These are phyloP conservation scores for Aegilops umbellulata DNA, from an alignment of 176 grass and related monocot species.

Conservation along the genomic window DNA sequence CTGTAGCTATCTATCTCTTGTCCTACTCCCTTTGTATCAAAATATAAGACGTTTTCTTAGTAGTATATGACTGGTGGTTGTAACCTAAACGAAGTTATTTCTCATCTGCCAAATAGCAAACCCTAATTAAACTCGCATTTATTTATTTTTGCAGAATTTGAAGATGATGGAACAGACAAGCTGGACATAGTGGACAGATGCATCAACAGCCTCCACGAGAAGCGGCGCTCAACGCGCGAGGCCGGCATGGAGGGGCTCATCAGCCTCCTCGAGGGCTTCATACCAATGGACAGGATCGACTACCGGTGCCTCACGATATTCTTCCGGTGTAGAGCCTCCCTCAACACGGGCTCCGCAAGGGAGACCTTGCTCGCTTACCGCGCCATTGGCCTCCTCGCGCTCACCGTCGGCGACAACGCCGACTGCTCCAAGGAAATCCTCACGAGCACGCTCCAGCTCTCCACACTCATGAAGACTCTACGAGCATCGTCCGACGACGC, in stretches of 20 bases:
- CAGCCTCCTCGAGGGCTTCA: no score
- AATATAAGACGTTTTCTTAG: no score
- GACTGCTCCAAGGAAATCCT: not conserved
- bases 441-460: slow-evolving; percentile 7
- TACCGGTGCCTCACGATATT: no score
- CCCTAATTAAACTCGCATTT: not conserved
- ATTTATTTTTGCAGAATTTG: not conserved
- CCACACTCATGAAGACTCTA: not conserved
- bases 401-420: not conserved
- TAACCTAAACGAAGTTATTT: no score
- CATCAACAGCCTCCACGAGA: not conserved
- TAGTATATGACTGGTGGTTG: no score
- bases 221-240: not conserved
- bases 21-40: no score
- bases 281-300: no score
- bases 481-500: not conserved
- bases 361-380: slow-evolving; percentile 28
- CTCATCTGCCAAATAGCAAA: no score
- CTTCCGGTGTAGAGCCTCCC: no score
- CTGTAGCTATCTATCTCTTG: no score
- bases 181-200: not conserved
- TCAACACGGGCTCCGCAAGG: no score
- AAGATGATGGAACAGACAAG: not conserved
- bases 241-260: not conserved
- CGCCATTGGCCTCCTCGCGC: slow-evolving; percentile 23